Evolutionary conservation across 192 early-diverging fungal species (phyloP).

Genomic region (Podila verticillata): DNA sequence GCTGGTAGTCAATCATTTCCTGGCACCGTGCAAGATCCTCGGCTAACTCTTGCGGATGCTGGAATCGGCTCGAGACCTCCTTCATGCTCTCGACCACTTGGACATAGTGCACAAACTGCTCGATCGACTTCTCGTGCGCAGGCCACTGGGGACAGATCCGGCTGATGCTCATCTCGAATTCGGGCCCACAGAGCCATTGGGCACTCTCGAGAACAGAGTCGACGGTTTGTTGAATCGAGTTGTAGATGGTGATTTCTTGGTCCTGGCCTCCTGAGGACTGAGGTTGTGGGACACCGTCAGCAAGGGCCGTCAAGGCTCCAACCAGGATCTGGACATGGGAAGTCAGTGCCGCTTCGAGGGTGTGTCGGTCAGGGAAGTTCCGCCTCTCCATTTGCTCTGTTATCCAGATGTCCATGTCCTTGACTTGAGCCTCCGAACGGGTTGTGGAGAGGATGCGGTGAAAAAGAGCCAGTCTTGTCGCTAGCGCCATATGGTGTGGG

Average conservation of each 20-base stretch:
- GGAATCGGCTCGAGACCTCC: constrained; percentile 35
- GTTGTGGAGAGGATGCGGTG: constrained; percentile 36
- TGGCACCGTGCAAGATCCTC: constrained; percentile 39
- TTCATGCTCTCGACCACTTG: constrained; percentile 46
- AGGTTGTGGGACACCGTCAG: constrained; percentile 6
- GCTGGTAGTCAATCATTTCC: constrained; percentile 44
- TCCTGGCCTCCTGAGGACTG: constrained; percentile 16
- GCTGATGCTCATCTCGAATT: constrained; percentile 46
- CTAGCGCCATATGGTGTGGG: constrained; percentile 28
- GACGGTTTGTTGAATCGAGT: constrained; percentile 19
- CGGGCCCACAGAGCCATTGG: constrained; percentile 44
- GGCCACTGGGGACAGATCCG: constrained; percentile 45
- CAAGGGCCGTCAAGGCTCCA: constrained; percentile 6
- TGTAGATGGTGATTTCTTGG: constrained; percentile 29
- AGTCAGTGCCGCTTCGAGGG: constrained; percentile 23
- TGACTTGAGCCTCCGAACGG: constrained; percentile 20
- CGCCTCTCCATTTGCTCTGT: constrained; percentile 20
- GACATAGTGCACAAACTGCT: constrained; percentile 44
- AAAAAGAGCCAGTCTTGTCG: constrained; percentile 35
- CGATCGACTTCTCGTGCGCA: constrained; percentile 18
- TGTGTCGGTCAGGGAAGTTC: constrained; percentile 13
- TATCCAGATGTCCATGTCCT: constrained; percentile 38
- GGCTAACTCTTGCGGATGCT: constrained; percentile 32
- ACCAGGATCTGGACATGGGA: constrained; percentile 9
- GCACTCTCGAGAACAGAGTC: constrained; percentile 29